Conservation (phyloP, 2,329 filamentous ascomycete genomes). For the Fusarium pseudoanthophilum region DNA sequence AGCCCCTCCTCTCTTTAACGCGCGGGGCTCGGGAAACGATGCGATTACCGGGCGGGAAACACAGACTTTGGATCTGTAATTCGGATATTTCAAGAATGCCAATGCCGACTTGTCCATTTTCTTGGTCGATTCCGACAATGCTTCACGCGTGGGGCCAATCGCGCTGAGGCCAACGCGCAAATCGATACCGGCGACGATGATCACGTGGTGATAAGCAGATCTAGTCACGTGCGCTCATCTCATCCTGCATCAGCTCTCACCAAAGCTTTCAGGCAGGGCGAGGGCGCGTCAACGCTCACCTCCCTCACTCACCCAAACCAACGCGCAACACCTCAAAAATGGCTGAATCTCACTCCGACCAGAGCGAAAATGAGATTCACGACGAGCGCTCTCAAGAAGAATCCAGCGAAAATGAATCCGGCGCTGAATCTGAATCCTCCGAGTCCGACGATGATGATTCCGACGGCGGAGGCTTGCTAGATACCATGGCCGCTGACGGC, state of each 20-base stretch:
- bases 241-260: not conserved
- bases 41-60: not conserved
- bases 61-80: not conserved
- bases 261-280: constrained; percentile 10
- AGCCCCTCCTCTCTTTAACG: accelerated
- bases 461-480: constrained; percentile 39
- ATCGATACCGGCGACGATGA: accelerated
- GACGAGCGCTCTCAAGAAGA: not conserved
- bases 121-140: not conserved
- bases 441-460: constrained; percentile 24
- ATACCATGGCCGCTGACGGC: constrained; percentile 40
- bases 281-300: constrained; percentile 12
- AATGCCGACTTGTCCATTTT: not conserved
- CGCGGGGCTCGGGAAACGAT: constrained; percentile 19
- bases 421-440: constrained; percentile 3
- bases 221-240: not conserved
- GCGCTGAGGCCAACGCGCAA: no score
- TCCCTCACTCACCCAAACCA: not conserved
- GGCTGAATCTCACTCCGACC: constrained; percentile 19
- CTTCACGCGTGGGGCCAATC: not conserved
- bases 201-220: constrained; percentile 1
- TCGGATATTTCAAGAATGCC: not conserved
- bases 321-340: constrained; percentile 12
- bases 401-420: constrained; percentile 11
- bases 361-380: not conserved